These are phyloP conservation scores for Pythium diclinum DNA, from an alignment of 352 stramenopile genomes.

Conservation along the genomic window DNA sequence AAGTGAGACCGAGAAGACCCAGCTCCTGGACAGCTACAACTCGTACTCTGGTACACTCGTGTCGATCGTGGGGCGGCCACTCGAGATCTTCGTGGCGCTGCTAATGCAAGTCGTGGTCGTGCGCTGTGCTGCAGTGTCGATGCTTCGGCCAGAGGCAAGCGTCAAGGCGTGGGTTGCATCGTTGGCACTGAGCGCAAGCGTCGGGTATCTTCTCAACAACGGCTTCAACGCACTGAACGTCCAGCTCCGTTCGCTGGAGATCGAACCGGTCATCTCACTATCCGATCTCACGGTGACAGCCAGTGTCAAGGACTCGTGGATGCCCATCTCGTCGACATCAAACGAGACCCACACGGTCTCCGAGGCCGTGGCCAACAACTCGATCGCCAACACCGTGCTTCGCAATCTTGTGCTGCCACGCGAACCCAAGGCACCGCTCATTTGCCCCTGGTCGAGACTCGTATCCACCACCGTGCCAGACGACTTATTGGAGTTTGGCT, in stretches of 20 bases:
- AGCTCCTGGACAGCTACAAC: constrained; percentile 2
- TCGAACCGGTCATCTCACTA: neutral
- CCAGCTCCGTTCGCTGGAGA: constrained; percentile 2
- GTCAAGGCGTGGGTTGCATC: neutral
- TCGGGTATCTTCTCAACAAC: constrained; percentile 23
- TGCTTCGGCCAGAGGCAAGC: neutral
- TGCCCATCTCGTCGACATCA: no score
- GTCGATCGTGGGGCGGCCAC: neutral
- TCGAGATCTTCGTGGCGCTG: constrained; percentile 2
- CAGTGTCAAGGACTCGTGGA: no score
- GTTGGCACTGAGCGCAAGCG: neutral
- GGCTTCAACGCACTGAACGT: constrained; percentile 28
- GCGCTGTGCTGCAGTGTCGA: no score
- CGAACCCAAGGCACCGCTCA: no score
- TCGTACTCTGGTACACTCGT: constrained; percentile 5
- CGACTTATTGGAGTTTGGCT: no score
- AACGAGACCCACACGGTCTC: no score
- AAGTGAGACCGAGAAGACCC: constrained; percentile 4
- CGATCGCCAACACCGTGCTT: no score
- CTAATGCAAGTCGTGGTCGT: no score
- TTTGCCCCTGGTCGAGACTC: no score
- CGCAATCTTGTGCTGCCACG: no score
- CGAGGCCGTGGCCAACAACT: no score
- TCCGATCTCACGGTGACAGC: neutral
- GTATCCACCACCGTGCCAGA: no score